Evolutionary conservation across 352 stramenopile genomes (phyloP), one percentile per base, ranked within the genome.

Genomic region (Pythium dissimile): DNA sequence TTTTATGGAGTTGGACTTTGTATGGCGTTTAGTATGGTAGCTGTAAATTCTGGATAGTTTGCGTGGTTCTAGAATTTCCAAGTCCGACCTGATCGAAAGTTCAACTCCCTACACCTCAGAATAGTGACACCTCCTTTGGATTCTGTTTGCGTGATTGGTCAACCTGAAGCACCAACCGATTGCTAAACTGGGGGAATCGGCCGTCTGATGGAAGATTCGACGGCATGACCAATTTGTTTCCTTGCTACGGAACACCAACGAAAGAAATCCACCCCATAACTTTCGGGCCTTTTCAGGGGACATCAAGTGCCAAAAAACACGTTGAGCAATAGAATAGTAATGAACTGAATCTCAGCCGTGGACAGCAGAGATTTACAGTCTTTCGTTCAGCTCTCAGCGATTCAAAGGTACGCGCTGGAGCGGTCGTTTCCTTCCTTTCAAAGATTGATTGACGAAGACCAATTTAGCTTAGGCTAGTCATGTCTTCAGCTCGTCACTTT

Each of bases 1-100:
- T 31, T 26, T 57, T 57, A 57, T 38, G 37, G 0, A 35, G 32
- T 21, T n/a, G 9, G 7, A 20, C 26, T 47, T 47, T 54, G 24
- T 49, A 54, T 54, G 32, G 18, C 10, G 21, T 18, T 48, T 57
- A 49, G 43, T 46, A 49, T 49, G 27, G 7, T 4, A 32, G n/a
- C 9, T 6, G 45, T 60, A 60, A 53, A 46, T 30, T 57, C n/a
- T n/a, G n/a, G 28, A 38, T 15, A 7, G 34, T 6, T 8, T 16
- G 34, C 12, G 27, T 18, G 21, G 27, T 62, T 62, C 54, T 62
- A 62, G 54, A 62, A 62, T 39, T 48, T 62, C 54, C 18, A 55
- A 50, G 47, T 35, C 42, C 24, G 35, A 24, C 26, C 9, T 5
- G 2, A 38, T 2, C 32, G 15, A 34, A 57, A 62, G 54, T 62